phyloP scores from a whole-genome alignment of 75 land plant species.

The Cryptomeria japonica region DNA sequence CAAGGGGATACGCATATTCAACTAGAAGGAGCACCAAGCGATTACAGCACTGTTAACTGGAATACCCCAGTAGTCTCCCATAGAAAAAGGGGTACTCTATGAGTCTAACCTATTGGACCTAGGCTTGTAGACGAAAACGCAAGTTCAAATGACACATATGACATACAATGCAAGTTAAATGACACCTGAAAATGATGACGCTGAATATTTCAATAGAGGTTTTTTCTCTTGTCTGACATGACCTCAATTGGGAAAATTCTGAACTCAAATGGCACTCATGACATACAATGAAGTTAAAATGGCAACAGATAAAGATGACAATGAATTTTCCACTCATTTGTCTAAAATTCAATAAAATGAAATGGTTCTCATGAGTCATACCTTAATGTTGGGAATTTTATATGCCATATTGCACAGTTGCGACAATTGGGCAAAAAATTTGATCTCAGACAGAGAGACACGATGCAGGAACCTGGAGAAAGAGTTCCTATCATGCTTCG shows the following conservation, averaged over 20 bases:
- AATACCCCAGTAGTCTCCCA: neutral
- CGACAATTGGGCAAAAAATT: slow-evolving; percentile 54
- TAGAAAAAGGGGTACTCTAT: neutral
- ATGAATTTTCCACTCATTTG: neutral
- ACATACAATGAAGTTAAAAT: slow-evolving; percentile 2
- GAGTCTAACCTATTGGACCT: neutral
- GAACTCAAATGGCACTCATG: neutral
- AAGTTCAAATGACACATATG: neutral
- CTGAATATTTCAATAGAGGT: too few species aligned
- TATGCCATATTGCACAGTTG: slow-evolving; percentile 77
- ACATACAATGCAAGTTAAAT: neutral
- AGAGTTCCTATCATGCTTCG: slow-evolving; percentile 47
- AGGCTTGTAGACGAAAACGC: neutral
- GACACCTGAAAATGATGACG: neutral
- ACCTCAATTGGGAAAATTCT: neutral
- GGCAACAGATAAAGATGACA: neutral
- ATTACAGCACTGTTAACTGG: neutral
- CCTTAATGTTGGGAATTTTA: slow-evolving; percentile 62
- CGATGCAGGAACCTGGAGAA: slow-evolving; percentile 65
- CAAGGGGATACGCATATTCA: neutral
- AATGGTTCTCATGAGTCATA: slow-evolving; percentile 5
- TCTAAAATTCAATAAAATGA: neutral
- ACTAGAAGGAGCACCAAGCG: neutral
- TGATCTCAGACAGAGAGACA: slow-evolving; percentile 68
- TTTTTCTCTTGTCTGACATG: neutral